Base-by-base conservation (phyloP, 768 basidiomycete genomes). In the Trametes gibbosa region DNA sequence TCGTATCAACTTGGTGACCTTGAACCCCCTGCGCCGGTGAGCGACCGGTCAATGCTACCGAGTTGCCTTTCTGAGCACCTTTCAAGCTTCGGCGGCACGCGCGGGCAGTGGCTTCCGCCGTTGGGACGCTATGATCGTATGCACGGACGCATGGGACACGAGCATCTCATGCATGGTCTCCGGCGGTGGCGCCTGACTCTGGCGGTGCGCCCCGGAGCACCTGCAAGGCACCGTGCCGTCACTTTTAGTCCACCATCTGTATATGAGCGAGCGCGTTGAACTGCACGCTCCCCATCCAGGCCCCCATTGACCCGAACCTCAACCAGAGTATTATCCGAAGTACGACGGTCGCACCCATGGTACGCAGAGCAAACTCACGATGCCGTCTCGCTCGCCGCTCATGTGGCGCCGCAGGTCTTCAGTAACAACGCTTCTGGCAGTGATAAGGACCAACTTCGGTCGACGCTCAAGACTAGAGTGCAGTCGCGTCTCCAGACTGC, bases 271-370 rank as follows among this genome's bases (percentile, higher is more conserved):
- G 61, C 55, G 34, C 42, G 59, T 39, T 46, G 57, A 45, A 35
- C 27, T 57, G 27, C 39, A 48, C 37, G 46, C 55, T 56, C 58
- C 56, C 52, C 63, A 62, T 58, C 59, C 37, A 53, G 50, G 56
- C 67, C 62, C 65, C 63, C 42, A 50, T 65, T 66, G 55, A 67
- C 48, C 67, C 67, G 66, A 68, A 59, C 43, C 67, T 65, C 60
- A 42, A 49, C 66, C 63, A 58, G 29, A 57, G 49, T 63, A 65
- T 67, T 70, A 67, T 66, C 66, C 66, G 67, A 63, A 54, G 58
- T 53, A 32, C 46, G 50, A 56, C 56, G 41, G 27, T 52, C 46
- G 50, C 54, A 59, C 55, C 39, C 41, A 67, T 64, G 63, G 65
- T 68, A 58, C 43, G 58, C 45, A 34, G 42, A 34, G 43, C 24